Conservation (phyloP, 2,329 filamentous ascomycete genomes). For the Dactylellina cionopaga region DNA sequence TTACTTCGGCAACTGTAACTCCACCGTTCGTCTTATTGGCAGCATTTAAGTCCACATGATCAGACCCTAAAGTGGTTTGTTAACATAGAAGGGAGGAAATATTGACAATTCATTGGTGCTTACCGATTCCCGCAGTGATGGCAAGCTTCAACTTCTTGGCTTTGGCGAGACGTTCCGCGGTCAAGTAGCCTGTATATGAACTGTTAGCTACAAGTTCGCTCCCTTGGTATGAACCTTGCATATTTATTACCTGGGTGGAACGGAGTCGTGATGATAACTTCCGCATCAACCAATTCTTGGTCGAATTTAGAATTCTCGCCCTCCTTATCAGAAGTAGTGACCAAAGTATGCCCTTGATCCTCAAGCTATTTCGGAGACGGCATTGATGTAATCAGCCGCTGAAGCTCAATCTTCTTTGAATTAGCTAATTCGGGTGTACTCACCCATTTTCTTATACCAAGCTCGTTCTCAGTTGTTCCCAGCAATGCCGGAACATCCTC, state of each 20-base stretch:
- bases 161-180: conserved; percentile 92
- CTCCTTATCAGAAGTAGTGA: conserved; percentile 98
- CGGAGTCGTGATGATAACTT: conserved; percentile 99
- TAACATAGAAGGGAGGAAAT: background rate
- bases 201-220: conserved; percentile 62
- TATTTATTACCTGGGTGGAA: conserved; percentile 60
- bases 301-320: conserved; percentile 92
- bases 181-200: conserved; percentile 98
- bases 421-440: background rate
- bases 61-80: conserved; percentile 67
- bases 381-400: background rate
- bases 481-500: conserved; percentile 78
- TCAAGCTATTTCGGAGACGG: conserved; percentile 69
- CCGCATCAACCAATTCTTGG: conserved; percentile 92
- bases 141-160: conserved; percentile 99
- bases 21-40: conserved; percentile 93
- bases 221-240: conserved; percentile 1
- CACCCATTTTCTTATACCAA: conserved; percentile 89
- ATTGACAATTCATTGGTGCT: background rate
- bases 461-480: conserved; percentile 97
- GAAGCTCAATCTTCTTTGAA: background rate
- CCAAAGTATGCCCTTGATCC: conserved; percentile 92
- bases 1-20: conserved; percentile 86
- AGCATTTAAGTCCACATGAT: conserved; percentile 95
- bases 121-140: conserved; percentile 92